Conservation (phyloP, 306 rosid genomes). For the Gastrolobium bilobum region DNA sequence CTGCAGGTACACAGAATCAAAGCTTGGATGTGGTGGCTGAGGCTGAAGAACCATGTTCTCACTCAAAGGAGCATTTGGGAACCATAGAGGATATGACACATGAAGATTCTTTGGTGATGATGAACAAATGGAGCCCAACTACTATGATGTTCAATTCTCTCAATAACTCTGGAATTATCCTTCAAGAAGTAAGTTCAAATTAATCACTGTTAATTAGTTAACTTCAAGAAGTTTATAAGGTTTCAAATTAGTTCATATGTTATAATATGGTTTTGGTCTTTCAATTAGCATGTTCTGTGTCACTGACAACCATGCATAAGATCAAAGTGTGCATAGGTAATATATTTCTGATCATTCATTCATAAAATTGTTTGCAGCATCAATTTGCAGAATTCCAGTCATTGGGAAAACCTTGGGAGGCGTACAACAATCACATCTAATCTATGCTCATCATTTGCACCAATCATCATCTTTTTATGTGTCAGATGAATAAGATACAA, state of each 20-base stretch:
- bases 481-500: conserved; percentile 53
- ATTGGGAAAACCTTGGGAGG: conserved; percentile 68
- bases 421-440: conserved; percentile 59
- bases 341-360: conserved; percentile 40
- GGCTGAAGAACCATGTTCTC: conserved; percentile 55
- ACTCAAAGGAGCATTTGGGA: conserved; percentile 51
- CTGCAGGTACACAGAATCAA: conserved; percentile 56
- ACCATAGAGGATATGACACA: conserved; percentile 40
- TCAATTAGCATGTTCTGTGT: conserved; percentile 4
- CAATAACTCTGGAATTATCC: conserved; percentile 43
- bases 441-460: conserved; percentile 47
- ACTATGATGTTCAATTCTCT: conserved; percentile 60
- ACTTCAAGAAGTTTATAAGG: not conserved
- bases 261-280: not conserved
- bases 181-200: conserved; percentile 72
- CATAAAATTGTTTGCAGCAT: conserved; percentile 61
- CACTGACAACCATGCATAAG: conserved; percentile 13
- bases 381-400: conserved; percentile 67
- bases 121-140: conserved; percentile 70
- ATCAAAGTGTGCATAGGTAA: not conserved
- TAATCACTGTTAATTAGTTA: not conserved
- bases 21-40: conserved; percentile 49
- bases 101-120: conserved; percentile 52
- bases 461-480: conserved; percentile 46
- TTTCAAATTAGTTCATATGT: not conserved